A percentile compares a stretch with the other conserved stretches of the same genome.
Conservation (phyloP, 2,329 filamentous ascomycete species). For the Monilinia polystroma region DNA sequence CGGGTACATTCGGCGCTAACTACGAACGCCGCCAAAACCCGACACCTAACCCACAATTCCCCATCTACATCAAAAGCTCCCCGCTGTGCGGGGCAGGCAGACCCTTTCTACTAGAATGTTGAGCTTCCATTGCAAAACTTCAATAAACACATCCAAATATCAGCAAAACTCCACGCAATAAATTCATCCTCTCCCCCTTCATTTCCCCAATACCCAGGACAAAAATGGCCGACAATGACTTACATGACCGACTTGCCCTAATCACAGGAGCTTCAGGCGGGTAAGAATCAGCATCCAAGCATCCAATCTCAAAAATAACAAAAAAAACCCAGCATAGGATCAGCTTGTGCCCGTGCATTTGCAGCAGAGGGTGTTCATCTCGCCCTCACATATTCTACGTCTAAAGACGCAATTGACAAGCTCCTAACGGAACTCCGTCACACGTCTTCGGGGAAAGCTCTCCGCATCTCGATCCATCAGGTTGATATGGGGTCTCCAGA, state of each 20-base stretch:
- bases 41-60: not conserved
- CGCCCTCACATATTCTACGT: slow-evolving; percentile 58
- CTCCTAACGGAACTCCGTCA: slow-evolving; percentile 41
- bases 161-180: not conserved
- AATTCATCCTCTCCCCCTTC: not conserved
- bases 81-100: not conserved
- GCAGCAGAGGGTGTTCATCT: slow-evolving; percentile 52
- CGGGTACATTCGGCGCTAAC: no score
- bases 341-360: slow-evolving; percentile 57
- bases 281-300: slow-evolving; percentile 41
- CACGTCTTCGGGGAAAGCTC: slow-evolving; percentile 41
- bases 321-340: slow-evolving; percentile 55
- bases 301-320: not conserved
- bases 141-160: not conserved
- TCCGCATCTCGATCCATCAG: slow-evolving; percentile 54
- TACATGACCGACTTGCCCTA: slow-evolving; percentile 54
- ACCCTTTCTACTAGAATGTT: not conserved
- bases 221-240: slow-evolving; percentile 43
- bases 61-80: not conserved
- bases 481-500: slow-evolving; percentile 56
- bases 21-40: not conserved
- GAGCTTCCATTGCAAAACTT: not conserved
- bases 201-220: not conserved
- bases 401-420: slow-evolving; percentile 45
- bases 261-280: slow-evolving; percentile 62